phyloP scores from a whole-genome alignment of 2,329 filamentous ascomycete genomes.

The Colletotrichum salicis region DNA sequence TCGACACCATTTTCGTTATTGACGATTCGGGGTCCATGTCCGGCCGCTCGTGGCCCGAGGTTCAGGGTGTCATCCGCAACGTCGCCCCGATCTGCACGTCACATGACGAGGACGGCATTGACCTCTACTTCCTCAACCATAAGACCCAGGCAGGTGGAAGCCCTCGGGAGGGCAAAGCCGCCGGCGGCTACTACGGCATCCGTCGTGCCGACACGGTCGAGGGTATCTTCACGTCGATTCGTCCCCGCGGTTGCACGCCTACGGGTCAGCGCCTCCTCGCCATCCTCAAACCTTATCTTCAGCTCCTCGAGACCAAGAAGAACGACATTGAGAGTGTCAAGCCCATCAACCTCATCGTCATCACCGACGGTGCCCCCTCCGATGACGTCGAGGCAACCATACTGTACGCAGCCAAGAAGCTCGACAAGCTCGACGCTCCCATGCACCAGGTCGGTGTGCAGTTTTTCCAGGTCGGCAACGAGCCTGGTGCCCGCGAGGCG shows the following conservation, averaged over 20 bases:
- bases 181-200: slow-evolving; percentile 73
- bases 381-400: slow-evolving; percentile 83
- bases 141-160: slow-evolving; percentile 51
- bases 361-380: slow-evolving; percentile 86
- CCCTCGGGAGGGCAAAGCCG: slow-evolving; percentile 44
- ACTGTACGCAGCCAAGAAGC: slow-evolving; percentile 71
- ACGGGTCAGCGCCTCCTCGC: slow-evolving; percentile 77
- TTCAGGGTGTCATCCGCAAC: slow-evolving; percentile 72
- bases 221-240: slow-evolving; percentile 75
- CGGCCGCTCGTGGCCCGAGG: slow-evolving; percentile 80
- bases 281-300: slow-evolving; percentile 80
- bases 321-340: slow-evolving; percentile 64
- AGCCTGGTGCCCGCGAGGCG: slow-evolving; percentile 70
- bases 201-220: slow-evolving; percentile 66
- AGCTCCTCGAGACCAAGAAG: slow-evolving; percentile 48
- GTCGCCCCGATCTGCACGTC: slow-evolving; percentile 85
- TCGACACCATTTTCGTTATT: slow-evolving; percentile 91
- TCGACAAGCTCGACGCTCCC: slow-evolving; percentile 76
- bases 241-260: slow-evolving; percentile 75
- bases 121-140: slow-evolving; percentile 91
- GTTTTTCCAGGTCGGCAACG: slow-evolving; percentile 93
- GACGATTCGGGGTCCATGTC: slow-evolving; percentile 93
- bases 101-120: slow-evolving; percentile 86
- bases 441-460: slow-evolving; percentile 90
- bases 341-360: slow-evolving; percentile 89